A percentile compares a stretch with the other conserved stretches of the same genome.
phyloP scores from a whole-genome alignment of 345 rosid genomes.

The Firmiana major region DNA sequence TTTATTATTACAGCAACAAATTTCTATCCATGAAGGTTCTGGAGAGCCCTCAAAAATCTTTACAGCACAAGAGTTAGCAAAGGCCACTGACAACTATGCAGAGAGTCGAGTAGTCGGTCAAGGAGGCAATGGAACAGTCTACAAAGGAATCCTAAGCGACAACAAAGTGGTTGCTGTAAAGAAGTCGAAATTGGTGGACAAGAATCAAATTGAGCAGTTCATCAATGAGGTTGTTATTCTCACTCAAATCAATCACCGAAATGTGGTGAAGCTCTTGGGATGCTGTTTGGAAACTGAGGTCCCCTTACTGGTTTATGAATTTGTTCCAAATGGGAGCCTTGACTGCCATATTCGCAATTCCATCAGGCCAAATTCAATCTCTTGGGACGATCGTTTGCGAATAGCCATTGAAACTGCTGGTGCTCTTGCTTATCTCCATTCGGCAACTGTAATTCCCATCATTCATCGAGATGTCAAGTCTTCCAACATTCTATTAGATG shows the following conservation, averaged over 20 bases:
- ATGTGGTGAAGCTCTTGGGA: no score
- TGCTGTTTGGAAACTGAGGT: no score
- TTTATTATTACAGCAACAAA: not conserved
- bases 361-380: slow-evolving; percentile 17
- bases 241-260: no score
- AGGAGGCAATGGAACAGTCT: not conserved
- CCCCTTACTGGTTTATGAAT: no score
- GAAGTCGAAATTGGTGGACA: slow-evolving; percentile 9
- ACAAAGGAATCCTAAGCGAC: not conserved
- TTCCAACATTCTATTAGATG: slow-evolving; percentile 19
- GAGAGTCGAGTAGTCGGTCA: not conserved
- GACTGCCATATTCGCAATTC: slow-evolving; percentile 14
- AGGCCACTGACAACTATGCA: not conserved
- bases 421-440: slow-evolving; percentile 18
- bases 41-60: not conserved
- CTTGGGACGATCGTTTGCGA: slow-evolving; percentile 16
- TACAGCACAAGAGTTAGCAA: not conserved
- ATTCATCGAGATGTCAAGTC: slow-evolving; percentile 26
- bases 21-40: not conserved
- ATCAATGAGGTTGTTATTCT: no score
- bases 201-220: slow-evolving; percentile 4
- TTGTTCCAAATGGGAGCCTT: no score
- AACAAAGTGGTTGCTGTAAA: slow-evolving; percentile 9
- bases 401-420: slow-evolving; percentile 10
- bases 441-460: slow-evolving; percentile 13